Evolutionary conservation across 2,329 filamentous ascomycete species (phyloP).

Genomic region (Cordyceps militaris): DNA sequence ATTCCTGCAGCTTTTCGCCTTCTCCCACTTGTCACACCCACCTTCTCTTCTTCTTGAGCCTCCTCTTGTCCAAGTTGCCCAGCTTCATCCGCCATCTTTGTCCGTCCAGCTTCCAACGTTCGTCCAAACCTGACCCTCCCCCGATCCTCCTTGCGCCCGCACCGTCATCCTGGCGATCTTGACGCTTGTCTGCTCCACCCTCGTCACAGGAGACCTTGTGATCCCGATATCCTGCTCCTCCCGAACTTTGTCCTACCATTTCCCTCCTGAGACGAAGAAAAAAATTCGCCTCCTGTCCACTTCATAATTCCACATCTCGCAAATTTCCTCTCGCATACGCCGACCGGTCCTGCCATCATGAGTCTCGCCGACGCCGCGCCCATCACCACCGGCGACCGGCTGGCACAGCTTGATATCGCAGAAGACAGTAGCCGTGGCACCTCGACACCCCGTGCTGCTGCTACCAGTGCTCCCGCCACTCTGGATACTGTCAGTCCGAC

Average conservation of each 20-base stretch:
- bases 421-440: constrained; percentile 22
- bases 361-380: constrained; percentile 12
- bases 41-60: neutral
- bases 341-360: neutral
- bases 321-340: neutral
- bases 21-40: neutral
- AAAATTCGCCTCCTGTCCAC: neutral
- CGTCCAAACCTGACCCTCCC: neutral
- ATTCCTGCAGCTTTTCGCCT: constrained; percentile 3
- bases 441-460: constrained; percentile 26
- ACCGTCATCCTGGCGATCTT: constrained; percentile 11
- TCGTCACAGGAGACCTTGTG: constrained; percentile 10
- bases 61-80: neutral
- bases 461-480: neutral
- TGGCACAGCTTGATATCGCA: constrained; percentile 17
- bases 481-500: constrained; percentile 22
- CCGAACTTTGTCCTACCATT: neutral
- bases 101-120: neutral
- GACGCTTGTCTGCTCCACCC: constrained; percentile 9
- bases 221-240: constrained; percentile 7
- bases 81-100: neutral
- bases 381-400: constrained; percentile 9
- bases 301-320: neutral
- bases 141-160: constrained; percentile 1
- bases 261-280: neutral